Percentiles rank a stretch among this genome's conserved stretches.
These are phyloP conservation scores for Solanum tacnaense DNA, from an alignment of 257 asterid species.

Conservation along the genomic window DNA sequence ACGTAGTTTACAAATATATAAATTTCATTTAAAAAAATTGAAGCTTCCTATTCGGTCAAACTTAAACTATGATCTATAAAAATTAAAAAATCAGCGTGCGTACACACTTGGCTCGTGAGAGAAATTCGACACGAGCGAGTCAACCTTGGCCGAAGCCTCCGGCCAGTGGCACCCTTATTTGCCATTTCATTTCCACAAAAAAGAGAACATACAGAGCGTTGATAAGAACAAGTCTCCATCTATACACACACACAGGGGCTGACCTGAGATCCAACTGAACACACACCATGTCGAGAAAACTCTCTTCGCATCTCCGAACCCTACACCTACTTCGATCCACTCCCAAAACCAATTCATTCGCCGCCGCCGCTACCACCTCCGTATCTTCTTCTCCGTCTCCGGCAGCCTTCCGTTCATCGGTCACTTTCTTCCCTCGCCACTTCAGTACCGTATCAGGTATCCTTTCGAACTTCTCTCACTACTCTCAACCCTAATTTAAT, in stretches of 20 bases:
- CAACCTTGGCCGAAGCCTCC: slow-evolving; percentile 8
- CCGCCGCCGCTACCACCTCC: neutral
- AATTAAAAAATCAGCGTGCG: neutral
- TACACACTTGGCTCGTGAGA: neutral
- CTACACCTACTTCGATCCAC: slow-evolving; percentile 46
- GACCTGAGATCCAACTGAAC: slow-evolving; percentile 47
- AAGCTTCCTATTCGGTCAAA: fast-evolving
- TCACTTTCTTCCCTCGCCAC: slow-evolving; percentile 29
- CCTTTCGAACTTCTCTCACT: neutral
- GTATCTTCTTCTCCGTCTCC: slow-evolving; percentile 8
- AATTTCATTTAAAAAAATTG: too few relatives aligned
- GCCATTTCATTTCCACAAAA: neutral
- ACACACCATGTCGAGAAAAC: slow-evolving; percentile 66
- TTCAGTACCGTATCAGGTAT: slow-evolving; percentile 60
- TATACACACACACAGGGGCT: slow-evolving; percentile 4
- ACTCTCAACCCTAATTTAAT: slow-evolving; percentile 15
- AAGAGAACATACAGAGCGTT: neutral
- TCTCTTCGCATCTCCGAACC: slow-evolving; percentile 44
- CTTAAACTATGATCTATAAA: neutral
- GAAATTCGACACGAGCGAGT: slow-evolving; percentile 8
- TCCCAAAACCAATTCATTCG: slow-evolving; percentile 16
- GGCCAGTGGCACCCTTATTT: neutral
- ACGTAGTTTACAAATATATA: too few relatives aligned
- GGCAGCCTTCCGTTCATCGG: slow-evolving; percentile 25
- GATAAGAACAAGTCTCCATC: neutral